A percentile compares a stretch with the other conserved stretches of the same genome.
These are phyloP conservation scores for Albifimbria verrucaria DNA, from an alignment of 2,329 filamentous ascomycete genomes.

Conservation along the genomic window DNA sequence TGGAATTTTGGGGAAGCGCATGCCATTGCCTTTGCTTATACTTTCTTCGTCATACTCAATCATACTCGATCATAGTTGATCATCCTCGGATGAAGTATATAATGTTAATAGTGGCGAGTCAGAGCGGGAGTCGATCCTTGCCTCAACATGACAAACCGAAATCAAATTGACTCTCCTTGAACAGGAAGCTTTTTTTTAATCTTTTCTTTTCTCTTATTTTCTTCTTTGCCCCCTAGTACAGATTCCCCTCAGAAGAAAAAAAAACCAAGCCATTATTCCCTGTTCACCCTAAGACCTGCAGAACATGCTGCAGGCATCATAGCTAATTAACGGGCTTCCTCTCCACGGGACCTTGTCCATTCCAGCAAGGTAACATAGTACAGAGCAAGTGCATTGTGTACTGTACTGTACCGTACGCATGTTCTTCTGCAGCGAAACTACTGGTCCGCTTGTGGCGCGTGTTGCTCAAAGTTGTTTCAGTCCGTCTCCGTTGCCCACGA, in stretches of 20 bases:
- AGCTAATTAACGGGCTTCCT: not conserved
- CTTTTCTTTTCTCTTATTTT: no score
- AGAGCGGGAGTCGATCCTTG: not conserved
- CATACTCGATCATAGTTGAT: no score
- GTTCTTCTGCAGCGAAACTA: not conserved
- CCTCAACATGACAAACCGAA: not conserved
- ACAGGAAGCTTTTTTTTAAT: no score
- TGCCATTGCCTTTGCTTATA: not conserved
- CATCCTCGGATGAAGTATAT: not conserved
- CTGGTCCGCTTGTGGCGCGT: not conserved
- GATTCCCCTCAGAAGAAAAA: no score
- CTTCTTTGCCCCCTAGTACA: no score
- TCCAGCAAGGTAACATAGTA: not conserved
- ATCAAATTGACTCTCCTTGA: no score
- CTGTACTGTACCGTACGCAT: not conserved
- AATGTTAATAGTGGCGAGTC: not conserved
- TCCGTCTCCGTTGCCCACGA: not conserved
- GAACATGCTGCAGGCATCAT: no score
- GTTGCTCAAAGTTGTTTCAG: not conserved
- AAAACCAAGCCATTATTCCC: no score
- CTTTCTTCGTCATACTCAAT: no score
- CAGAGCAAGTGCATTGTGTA: no score
- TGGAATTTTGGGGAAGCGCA: not conserved
- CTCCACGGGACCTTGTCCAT: not conserved
- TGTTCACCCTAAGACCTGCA: no score